phyloP scores from a whole-genome alignment of 257 asterid species.

The Oldenlandia corymbosa region DNA sequence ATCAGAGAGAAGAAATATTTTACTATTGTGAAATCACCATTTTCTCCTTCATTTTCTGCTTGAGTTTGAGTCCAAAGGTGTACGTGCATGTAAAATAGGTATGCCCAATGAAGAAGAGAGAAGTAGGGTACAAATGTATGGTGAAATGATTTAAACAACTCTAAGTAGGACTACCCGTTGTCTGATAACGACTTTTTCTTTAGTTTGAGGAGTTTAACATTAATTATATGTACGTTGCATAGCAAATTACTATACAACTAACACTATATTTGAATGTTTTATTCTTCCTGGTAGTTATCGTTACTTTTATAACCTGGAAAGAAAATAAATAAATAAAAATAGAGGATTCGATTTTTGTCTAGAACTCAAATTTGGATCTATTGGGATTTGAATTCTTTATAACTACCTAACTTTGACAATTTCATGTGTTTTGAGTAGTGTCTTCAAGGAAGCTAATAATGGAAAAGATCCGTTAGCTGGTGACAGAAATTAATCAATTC shows the following conservation, averaged over 20 bases:
- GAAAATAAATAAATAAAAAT: too few species aligned
- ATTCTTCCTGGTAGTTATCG: background rate
- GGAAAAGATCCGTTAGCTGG: too few species aligned
- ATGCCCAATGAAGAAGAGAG: conserved; percentile 17
- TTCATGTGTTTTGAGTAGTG: too few species aligned
- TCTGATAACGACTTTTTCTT: background rate
- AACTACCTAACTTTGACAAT: background rate
- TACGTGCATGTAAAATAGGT: conserved; percentile 26
- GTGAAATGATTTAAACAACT: background rate
- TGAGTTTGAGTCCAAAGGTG: conserved; percentile 20
- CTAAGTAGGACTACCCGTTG: background rate
- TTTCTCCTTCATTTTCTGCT: background rate
- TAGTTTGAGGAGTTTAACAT: background rate
- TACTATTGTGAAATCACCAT: conserved; percentile 9
- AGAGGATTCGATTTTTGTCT: too few species aligned
- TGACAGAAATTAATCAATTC: too few species aligned
- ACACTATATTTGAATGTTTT: background rate
- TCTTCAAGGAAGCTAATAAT: too few species aligned
- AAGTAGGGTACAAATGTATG: conserved; percentile 11
- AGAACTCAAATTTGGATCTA: background rate
- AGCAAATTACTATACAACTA: background rate
- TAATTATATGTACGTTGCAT: background rate
- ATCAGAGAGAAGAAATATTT: conserved; percentile 10
- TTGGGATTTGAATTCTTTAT: background rate
- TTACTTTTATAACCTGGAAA: background rate